phyloP scores from a whole-genome alignment of 1,284 basidiomycete genomes.

The Ceratorhiza oryzae-sativae region DNA sequence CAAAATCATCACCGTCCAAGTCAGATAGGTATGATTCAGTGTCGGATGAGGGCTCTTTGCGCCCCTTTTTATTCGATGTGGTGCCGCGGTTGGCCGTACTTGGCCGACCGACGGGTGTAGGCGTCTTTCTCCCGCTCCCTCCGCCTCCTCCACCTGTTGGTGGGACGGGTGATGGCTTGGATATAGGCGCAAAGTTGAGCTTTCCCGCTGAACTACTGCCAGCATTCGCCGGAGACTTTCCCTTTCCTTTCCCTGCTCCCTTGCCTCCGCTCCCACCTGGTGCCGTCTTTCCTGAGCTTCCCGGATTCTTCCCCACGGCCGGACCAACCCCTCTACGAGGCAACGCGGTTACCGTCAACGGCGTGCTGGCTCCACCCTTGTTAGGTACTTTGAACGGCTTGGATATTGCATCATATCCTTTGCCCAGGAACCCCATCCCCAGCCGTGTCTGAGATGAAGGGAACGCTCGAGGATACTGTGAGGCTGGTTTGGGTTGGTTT shows the following conservation, averaged over 20 bases:
- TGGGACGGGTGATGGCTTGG: neutral
- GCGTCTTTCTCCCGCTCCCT: constrained; percentile 9
- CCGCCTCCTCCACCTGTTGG: neutral
- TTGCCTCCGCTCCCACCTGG: neutral
- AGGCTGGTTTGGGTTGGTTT: neutral
- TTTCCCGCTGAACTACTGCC: neutral
- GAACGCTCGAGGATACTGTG: constrained; percentile 11
- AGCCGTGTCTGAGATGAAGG: constrained; percentile 27
- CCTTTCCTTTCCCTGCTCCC: neutral
- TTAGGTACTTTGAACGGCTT: constrained; percentile 18
- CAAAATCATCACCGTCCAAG: constrained; percentile 6
- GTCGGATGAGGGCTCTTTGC: neutral
- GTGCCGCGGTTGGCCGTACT: neutral
- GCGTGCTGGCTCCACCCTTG: neutral
- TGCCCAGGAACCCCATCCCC: constrained; percentile 5
- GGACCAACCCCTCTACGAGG: neutral
- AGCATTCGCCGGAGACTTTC: neutral
- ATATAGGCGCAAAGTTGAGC: neutral
- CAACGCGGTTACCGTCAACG: constrained; percentile 9
- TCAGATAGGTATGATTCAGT: constrained; percentile 1
- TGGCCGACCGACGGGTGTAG: constrained; percentile 16
- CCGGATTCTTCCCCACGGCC: neutral
- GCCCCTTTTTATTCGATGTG: neutral
- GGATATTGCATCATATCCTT: neutral
- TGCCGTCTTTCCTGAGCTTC: neutral